Conservation (phyloP, 306 rosid genomes). For the Malus fusca region DNA sequence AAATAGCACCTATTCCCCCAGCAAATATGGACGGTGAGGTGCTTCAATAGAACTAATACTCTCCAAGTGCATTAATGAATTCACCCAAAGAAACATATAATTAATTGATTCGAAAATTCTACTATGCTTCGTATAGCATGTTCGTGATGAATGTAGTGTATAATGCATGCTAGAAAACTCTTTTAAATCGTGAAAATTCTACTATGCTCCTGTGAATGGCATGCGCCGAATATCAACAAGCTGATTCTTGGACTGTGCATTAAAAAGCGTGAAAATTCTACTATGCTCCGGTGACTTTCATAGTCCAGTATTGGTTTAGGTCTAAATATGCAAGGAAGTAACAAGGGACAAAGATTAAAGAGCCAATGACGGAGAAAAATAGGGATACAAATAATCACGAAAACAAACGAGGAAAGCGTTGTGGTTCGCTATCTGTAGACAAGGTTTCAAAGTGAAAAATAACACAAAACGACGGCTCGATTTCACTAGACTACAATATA, state of each 20-base stretch:
- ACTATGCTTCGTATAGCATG: background rate
- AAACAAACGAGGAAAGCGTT: too few relatives aligned
- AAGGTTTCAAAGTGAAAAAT: background rate
- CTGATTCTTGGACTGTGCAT: too few relatives aligned
- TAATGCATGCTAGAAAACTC: background rate
- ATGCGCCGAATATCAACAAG: too few relatives aligned
- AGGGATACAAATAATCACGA: too few relatives aligned
- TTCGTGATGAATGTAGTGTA: background rate
- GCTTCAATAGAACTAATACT: background rate
- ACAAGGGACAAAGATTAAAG: too few relatives aligned
- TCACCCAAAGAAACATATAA: background rate
- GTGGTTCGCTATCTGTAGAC: too few relatives aligned
- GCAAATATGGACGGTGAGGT: background rate
- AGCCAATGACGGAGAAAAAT: too few relatives aligned
- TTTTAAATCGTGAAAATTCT: background rate
- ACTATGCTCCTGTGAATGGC: accelerated
- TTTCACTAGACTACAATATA: conserved; percentile 8
- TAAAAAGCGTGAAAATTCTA: too few relatives aligned
- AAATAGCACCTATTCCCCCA: background rate
- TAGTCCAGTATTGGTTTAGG: background rate
- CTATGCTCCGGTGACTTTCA: background rate
- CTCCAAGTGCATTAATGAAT: background rate
- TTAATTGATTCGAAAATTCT: background rate
- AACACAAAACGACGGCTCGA: background rate
- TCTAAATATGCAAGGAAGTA: too few relatives aligned